Evolutionary conservation across 2,329 filamentous ascomycete species (phyloP).

Genomic region (Paraphaeosphaeria minitans): DNA sequence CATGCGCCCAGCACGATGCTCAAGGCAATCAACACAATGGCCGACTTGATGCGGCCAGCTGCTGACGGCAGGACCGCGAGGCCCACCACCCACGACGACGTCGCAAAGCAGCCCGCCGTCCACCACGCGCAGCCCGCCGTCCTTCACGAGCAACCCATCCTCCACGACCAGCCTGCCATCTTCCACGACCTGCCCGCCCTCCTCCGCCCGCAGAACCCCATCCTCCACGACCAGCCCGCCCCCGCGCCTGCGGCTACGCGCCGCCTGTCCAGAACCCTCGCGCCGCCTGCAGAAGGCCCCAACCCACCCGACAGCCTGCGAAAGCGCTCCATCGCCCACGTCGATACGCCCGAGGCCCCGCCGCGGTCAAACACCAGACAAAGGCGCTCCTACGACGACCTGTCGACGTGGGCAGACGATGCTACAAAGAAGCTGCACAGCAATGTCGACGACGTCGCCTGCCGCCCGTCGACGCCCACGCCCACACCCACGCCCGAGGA

Average conservation of each 20-base stretch:
- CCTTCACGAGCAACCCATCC: no score
- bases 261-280: constrained; percentile 31
- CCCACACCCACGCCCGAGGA: constrained; percentile 35
- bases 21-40: constrained; percentile 36
- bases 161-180: no score
- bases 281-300: constrained; percentile 29
- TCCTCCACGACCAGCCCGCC: constrained; percentile 20
- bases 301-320: constrained; percentile 33
- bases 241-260: constrained; percentile 29
- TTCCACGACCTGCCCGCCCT: no score
- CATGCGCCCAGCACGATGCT: constrained; percentile 37
- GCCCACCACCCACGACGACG: constrained; percentile 34
- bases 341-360: constrained; percentile 35
- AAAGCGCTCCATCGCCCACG: constrained; percentile 37
- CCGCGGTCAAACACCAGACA: constrained; percentile 52
- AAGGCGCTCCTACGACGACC: constrained; percentile 50
- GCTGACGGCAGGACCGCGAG: constrained; percentile 37
- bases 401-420: constrained; percentile 52
- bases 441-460: constrained; percentile 39
- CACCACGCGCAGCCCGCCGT: constrained; percentile 19
- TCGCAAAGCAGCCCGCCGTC: constrained; percentile 29
- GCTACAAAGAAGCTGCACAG: constrained; percentile 43
- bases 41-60: constrained; percentile 38
- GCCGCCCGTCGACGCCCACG: constrained; percentile 38
- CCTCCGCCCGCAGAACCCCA: constrained; percentile 24